A percentile compares a stretch with the other conserved stretches of the same genome.
Conservation (phyloP, 1,284 basidiomycete species). For the Leccinum discolor region DNA sequence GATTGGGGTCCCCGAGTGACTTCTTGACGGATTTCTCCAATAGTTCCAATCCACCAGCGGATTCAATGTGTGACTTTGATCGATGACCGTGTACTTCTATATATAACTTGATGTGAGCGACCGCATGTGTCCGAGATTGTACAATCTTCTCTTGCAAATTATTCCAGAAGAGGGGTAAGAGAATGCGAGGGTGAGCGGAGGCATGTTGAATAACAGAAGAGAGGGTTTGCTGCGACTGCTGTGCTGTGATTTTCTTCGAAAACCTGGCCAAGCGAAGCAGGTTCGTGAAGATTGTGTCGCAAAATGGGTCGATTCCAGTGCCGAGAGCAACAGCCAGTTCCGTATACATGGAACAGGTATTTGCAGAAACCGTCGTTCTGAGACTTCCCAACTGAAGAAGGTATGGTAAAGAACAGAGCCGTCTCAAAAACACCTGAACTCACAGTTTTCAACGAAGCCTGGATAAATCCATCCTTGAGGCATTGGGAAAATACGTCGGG, state of each 20-base stretch:
- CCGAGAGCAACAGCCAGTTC: constrained; percentile 79
- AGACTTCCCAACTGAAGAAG: constrained; percentile 75
- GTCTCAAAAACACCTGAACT: constrained; percentile 28
- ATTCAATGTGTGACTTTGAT: constrained; percentile 65
- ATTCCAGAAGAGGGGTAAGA: constrained; percentile 74
- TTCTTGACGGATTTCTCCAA: constrained; percentile 77
- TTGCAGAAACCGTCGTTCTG: constrained; percentile 87
- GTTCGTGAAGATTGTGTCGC: constrained; percentile 74
- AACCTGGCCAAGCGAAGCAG: constrained; percentile 88
- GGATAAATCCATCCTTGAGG: constrained; percentile 77
- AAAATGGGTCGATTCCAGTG: constrained; percentile 73
- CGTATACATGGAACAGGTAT: constrained; percentile 77
- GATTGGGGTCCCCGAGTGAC: constrained; percentile 78
- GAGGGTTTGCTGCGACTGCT: constrained; percentile 81
- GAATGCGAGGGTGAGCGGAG: constrained; percentile 69
- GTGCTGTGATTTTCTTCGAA: constrained; percentile 94
- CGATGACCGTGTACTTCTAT: constrained; percentile 71
- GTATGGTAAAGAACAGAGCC: constrained; percentile 6
- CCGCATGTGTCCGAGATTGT: constrained; percentile 72
- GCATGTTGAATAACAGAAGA: constrained; percentile 71
- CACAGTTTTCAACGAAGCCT: constrained; percentile 87
- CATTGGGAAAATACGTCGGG: constrained; percentile 73
- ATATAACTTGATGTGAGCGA: constrained; percentile 73
- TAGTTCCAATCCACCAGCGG: constrained; percentile 62
- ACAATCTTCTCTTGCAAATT: constrained; percentile 85